A percentile compares a stretch with the other conserved stretches of the same genome.
Evolutionary conservation across 129 eudicot species (phyloP).

Genomic region (Arctium lappa): DNA sequence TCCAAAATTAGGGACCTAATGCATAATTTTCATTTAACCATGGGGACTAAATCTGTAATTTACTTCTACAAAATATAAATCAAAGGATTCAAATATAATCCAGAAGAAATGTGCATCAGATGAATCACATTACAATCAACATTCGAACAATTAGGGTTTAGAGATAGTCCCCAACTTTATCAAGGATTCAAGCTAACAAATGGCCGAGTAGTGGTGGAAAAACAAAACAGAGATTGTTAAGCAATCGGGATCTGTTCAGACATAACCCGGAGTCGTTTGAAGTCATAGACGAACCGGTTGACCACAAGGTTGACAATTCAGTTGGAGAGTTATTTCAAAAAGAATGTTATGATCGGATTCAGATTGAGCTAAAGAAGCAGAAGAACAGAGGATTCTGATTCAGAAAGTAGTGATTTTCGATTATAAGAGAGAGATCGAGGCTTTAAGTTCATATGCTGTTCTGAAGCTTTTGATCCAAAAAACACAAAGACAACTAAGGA

Average conservation of each 20-base stretch:
- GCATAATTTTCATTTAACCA: neutral
- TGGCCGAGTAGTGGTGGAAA: neutral
- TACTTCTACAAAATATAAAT: neutral
- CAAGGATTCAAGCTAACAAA: neutral
- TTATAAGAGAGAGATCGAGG: constrained; percentile 8
- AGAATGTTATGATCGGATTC: neutral
- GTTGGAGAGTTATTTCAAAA: neutral
- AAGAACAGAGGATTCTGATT: constrained; percentile 15
- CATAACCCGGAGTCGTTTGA: neutral
- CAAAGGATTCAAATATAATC: neutral
- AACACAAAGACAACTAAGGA: neutral
- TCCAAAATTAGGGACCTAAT: neutral
- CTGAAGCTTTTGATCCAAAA: constrained; percentile 11
- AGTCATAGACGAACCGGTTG: neutral
- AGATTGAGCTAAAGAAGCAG: constrained; percentile 8
- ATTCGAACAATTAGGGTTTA: constrained; percentile 15
- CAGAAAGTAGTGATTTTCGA: neutral
- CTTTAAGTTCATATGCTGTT: constrained; percentile 18
- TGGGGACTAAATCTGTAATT: neutral
- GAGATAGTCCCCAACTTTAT: constrained; percentile 6
- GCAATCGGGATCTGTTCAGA: constrained; percentile 4
- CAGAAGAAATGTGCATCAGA: neutral
- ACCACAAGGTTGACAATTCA: constrained; percentile 2
- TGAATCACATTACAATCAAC: neutral
- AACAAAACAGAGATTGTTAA: neutral